Conservation (phyloP, 495 filamentous ascomycete species). For the Viridothelium virens region DNA sequence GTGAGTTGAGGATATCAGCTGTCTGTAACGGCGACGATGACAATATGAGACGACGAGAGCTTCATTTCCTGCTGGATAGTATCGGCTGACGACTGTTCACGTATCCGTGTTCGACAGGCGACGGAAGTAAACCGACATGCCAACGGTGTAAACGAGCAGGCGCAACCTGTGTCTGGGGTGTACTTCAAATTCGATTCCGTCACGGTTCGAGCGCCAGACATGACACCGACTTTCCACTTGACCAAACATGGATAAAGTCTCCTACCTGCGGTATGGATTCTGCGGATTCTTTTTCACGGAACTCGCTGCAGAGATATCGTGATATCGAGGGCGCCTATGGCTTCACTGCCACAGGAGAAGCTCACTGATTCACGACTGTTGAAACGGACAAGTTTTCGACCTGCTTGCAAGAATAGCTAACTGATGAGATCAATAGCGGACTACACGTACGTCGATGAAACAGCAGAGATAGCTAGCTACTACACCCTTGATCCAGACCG, state of each 20-base stretch:
- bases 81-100: background rate
- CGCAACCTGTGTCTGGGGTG: background rate
- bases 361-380: too few species aligned
- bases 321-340: too few species aligned
- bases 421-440: background rate
- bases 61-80: too few species aligned
- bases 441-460: background rate
- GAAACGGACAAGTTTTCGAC: too few species aligned
- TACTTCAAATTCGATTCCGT: background rate
- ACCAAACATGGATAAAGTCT: background rate
- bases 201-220: background rate
- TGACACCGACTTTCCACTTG: background rate
- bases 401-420: background rate
- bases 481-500: background rate
- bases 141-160: background rate
- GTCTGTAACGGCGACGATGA: too few species aligned
- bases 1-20: background rate
- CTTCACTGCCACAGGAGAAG: too few species aligned
- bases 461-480: background rate
- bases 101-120: background rate
- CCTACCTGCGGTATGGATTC: background rate
- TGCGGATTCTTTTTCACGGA: too few species aligned
- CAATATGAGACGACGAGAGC: too few species aligned
- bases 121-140: background rate
- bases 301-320: too few species aligned